phyloP scores from a whole-genome alignment of 164 flowering plant species.

The Malania oleifera region DNA sequence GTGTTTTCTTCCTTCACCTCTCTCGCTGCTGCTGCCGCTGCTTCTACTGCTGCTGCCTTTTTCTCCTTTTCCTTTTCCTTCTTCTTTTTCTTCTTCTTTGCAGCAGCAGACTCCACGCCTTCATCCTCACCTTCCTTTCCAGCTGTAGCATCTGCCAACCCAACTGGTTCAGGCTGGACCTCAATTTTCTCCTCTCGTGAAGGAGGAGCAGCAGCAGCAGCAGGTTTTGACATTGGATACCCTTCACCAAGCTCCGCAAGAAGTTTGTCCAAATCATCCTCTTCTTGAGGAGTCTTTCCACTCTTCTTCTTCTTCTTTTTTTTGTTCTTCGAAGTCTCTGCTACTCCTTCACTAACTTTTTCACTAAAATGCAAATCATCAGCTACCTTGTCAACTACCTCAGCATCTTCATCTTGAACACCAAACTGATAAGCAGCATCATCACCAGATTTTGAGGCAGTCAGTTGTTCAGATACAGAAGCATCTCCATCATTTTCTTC shows the following conservation, averaged over 20 bases:
- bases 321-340: constrained; percentile 68
- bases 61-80: constrained; percentile 80
- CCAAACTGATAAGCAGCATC: constrained; percentile 13
- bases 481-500: constrained; percentile 32
- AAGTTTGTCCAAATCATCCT: constrained; percentile 87
- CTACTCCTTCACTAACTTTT: constrained; percentile 23
- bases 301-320: constrained; percentile 79
- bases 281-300: constrained; percentile 89
- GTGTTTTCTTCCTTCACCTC: constrained; percentile 31
- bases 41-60: constrained; percentile 37
- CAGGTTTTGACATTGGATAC: constrained; percentile 34
- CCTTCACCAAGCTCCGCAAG: constrained; percentile 90
- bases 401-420: constrained; percentile 23
- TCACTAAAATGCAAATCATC: constrained; percentile 23
- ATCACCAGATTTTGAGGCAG: constrained; percentile 3
- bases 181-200: constrained; percentile 43
- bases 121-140: constrained; percentile 67
- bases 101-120: constrained; percentile 68
- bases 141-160: constrained; percentile 24
- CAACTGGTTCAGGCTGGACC: constrained; percentile 35
- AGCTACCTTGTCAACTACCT: constrained; percentile 18
- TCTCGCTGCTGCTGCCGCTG: constrained; percentile 22
- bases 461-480: constrained; percentile 17
- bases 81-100: constrained; percentile 92
- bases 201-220: constrained; percentile 32